Conservation (phyloP, 176 grass and related monocot species). For the Eragrostis curvula region DNA sequence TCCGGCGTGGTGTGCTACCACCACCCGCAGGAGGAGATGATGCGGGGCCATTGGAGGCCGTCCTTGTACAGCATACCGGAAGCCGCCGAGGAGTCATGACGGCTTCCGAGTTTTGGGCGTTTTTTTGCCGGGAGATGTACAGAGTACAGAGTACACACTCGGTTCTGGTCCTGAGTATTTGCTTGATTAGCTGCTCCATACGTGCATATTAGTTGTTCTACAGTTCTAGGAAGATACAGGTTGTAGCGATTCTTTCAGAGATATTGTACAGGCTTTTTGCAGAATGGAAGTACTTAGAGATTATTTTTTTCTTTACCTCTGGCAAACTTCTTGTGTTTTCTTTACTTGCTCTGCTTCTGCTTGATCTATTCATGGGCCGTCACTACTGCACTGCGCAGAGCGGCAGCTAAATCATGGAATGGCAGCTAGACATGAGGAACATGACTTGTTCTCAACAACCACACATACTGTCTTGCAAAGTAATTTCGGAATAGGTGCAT, state of each 20-base stretch:
- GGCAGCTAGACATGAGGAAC: background rate
- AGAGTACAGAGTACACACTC: too few species aligned
- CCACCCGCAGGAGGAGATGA: conserved; percentile 21
- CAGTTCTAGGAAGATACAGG: conserved; percentile 40
- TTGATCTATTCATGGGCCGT: background rate
- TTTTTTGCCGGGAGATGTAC: background rate
- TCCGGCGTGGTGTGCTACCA: conserved; percentile 31
- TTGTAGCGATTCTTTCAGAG: conserved; percentile 39
- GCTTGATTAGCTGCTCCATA: background rate
- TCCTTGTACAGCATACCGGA: conserved; percentile 59
- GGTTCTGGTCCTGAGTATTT: background rate
- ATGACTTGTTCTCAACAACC: background rate
- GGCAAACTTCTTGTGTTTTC: background rate
- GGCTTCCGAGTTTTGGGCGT: background rate
- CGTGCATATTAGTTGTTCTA: conserved; percentile 8
- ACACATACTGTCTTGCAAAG: background rate
- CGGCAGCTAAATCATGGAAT: background rate
- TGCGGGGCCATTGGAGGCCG: conserved; percentile 50
- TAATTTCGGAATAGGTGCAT: background rate
- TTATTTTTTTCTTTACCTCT: background rate
- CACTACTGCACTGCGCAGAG: background rate
- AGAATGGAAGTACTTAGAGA: background rate
- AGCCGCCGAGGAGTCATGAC: conserved; percentile 23
- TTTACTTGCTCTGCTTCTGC: background rate
- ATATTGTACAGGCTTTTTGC: conserved; percentile 13